Evolutionary conservation across 495 filamentous ascomycete species (phyloP).

Genomic region (Lophiotrema nucula): DNA sequence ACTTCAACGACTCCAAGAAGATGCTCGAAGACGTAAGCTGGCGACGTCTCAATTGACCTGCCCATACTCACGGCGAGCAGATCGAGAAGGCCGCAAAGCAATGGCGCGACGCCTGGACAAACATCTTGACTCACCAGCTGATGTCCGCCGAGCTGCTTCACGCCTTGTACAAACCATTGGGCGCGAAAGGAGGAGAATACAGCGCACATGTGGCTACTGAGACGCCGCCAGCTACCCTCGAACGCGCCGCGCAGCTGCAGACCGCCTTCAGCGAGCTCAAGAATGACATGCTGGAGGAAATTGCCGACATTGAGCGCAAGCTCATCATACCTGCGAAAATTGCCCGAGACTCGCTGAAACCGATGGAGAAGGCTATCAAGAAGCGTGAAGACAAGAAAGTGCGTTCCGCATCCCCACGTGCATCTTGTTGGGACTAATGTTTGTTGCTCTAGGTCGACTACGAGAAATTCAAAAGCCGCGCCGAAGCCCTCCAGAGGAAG

Average conservation of each 20-base stretch:
- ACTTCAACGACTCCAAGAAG: slow-evolving; percentile 82
- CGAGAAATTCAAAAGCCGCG: slow-evolving; percentile 74
- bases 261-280: slow-evolving; percentile 72
- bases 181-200: slow-evolving; percentile 55
- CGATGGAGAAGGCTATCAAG: slow-evolving; percentile 88
- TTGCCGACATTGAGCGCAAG: slow-evolving; percentile 67
- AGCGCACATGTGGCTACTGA: slow-evolving; percentile 48
- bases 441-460: slow-evolving; percentile 67
- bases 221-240: slow-evolving; percentile 64
- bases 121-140: slow-evolving; percentile 69
- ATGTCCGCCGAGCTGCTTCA: slow-evolving; percentile 70
- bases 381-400: slow-evolving; percentile 84
- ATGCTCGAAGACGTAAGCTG: slow-evolving; percentile 65
- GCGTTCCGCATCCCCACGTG: too few relatives aligned
- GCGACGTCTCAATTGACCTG: background rate
- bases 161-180: slow-evolving; percentile 77
- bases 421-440: too few relatives aligned
- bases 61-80: slow-evolving; percentile 55
- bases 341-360: slow-evolving; percentile 68
- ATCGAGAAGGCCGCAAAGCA: slow-evolving; percentile 76
- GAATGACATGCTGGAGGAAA: slow-evolving; percentile 70
- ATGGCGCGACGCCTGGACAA: slow-evolving; percentile 84
- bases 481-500: slow-evolving; percentile 71
- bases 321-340: slow-evolving; percentile 71
- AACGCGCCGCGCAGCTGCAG: slow-evolving; percentile 65